Evolutionary conservation across 83 land plant species (phyloP).

Genomic region (Picea engelmannii): DNA sequence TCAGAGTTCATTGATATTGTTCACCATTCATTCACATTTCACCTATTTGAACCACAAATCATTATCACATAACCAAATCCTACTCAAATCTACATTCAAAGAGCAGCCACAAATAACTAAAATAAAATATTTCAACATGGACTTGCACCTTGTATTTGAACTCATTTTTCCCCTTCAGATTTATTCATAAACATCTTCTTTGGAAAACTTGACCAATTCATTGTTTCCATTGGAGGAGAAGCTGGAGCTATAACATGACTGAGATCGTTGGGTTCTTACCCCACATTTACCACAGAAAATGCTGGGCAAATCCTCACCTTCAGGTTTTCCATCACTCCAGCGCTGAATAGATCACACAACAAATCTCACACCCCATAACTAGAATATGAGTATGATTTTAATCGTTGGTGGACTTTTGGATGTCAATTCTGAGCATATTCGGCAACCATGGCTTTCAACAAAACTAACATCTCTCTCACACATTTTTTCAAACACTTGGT

Average conservation of each 20-base stretch:
- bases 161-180: conserved; percentile 68
- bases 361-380: no score
- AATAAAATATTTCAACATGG: neutral
- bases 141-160: conserved; percentile 70
- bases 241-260: neutral
- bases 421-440: no score
- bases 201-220: conserved; percentile 6
- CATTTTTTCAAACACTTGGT: no score
- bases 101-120: neutral
- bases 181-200: conserved; percentile 74
- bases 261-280: neutral
- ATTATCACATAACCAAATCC: neutral
- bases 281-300: conserved; percentile 29
- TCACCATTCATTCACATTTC: conserved; percentile 79
- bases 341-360: neutral
- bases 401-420: no score
- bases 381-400: no score
- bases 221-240: conserved; percentile 7
- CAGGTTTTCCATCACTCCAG: conserved; percentile 11
- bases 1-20: conserved; percentile 75
- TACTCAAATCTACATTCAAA: neutral
- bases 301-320: conserved; percentile 21
- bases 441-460: no score
- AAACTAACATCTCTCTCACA: no score
- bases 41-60: conserved; percentile 46